Conservation (phyloP, 108 stramenopile species). For the Skeletonema costatum region DNA sequence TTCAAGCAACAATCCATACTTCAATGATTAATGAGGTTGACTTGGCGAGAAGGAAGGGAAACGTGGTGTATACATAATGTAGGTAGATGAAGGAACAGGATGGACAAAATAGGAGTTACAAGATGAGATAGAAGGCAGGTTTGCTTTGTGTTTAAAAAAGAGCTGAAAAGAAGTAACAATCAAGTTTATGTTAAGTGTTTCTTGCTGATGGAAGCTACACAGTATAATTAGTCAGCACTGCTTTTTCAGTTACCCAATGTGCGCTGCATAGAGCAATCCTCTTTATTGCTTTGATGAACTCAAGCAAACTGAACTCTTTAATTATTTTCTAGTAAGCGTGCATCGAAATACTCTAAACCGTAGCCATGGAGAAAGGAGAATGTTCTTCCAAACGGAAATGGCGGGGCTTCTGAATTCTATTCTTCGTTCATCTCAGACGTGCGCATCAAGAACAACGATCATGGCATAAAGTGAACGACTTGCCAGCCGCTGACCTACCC, state of each 20-base stretch:
- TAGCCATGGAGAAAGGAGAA: not conserved
- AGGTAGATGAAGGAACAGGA: not conserved
- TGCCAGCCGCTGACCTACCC: not conserved
- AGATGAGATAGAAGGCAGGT: not conserved
- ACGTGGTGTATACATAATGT: not conserved
- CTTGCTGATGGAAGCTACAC: no score
- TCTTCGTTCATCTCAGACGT: not conserved
- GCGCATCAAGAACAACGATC: conserved; percentile 2
- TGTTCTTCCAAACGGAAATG: not conserved
- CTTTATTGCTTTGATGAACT: no score
- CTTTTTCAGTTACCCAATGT: no score
- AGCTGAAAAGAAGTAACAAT: no score
- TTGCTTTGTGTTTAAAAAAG: no score
- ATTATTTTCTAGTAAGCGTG: no score
- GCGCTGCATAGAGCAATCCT: no score
- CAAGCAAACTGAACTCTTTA: no score
- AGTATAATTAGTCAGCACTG: no score
- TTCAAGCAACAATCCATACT: conserved; percentile 83
- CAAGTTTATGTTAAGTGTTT: no score
- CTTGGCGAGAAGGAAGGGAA: not conserved
- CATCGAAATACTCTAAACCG: no score
- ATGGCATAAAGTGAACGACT: not conserved
- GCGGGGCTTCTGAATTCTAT: conserved; percentile 1
- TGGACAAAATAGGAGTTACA: not conserved
- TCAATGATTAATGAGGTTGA: conserved; percentile 68